Evolutionary conservation across 1,139 yeast species (phyloP).

Genomic region (Pichia sp.): DNA sequence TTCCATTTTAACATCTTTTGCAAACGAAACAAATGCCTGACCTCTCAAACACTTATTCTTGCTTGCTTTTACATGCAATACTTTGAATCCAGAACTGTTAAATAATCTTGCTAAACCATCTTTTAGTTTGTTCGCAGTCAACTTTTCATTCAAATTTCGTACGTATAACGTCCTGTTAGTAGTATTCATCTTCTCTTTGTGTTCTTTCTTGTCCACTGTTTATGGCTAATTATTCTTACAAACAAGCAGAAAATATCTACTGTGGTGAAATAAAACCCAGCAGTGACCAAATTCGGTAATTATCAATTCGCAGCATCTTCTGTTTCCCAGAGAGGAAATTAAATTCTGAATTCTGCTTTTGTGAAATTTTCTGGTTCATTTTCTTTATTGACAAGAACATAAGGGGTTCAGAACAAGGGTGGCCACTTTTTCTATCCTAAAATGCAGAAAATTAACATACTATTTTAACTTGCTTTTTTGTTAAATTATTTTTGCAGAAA

Average conservation of each 20-base stretch:
- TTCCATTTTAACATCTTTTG: conserved; percentile 34
- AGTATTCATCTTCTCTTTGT: not conserved
- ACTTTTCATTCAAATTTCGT: conserved; percentile 66
- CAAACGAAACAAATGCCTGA: conserved; percentile 78
- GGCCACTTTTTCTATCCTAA: no score
- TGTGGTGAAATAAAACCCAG: not conserved
- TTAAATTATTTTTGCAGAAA: not conserved
- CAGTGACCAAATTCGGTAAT: not conserved
- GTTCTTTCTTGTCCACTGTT: not conserved
- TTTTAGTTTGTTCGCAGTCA: conserved; percentile 48
- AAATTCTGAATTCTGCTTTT: not conserved
- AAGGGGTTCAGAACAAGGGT: no score
- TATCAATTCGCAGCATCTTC: not conserved
- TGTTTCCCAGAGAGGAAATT: not conserved
- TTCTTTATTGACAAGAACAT: not conserved
- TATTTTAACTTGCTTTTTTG: no score
- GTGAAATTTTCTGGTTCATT: not conserved
- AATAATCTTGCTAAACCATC: conserved; percentile 39
- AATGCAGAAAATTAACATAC: not conserved
- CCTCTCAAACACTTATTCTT: conserved; percentile 64
- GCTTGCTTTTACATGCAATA: conserved; percentile 53
- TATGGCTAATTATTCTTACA: not conserved
- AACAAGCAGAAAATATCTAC: not conserved
- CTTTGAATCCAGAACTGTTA: conserved; percentile 38
- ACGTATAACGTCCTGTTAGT: conserved; percentile 42